A percentile compares a stretch with the other conserved stretches of the same genome.
Conservation (phyloP, 2,329 filamentous ascomycete genomes). For the Rugonectria rugulosa region DNA sequence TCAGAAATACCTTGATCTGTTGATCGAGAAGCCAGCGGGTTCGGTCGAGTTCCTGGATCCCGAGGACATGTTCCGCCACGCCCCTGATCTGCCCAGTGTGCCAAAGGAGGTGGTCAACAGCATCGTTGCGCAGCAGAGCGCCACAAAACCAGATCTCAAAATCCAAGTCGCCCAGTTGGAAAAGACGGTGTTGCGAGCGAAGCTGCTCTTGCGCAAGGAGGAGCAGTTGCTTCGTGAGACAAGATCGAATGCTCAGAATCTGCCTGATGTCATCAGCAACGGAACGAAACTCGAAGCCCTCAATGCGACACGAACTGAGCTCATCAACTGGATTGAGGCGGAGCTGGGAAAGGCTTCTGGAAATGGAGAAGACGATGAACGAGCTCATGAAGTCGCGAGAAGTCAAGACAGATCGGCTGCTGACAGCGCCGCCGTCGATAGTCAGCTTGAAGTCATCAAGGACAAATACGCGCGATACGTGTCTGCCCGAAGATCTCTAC, state of each 20-base stretch:
- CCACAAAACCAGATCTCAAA: conserved; percentile 52
- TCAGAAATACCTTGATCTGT: conserved; percentile 57
- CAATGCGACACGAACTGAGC: conserved; percentile 62
- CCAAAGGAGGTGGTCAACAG: conserved; percentile 60
- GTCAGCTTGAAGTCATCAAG: conserved; percentile 56
- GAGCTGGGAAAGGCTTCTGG: conserved; percentile 63
- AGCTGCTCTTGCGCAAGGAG: conserved; percentile 63
- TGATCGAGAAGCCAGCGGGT: conserved; percentile 61
- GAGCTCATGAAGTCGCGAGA: conserved; percentile 32
- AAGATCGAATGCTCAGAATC: conserved; percentile 47
- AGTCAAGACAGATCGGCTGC: conserved; percentile 28
- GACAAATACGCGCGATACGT: conserved; percentile 63
- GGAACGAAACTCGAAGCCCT: conserved; percentile 60
- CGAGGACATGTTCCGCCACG: conserved; percentile 55
- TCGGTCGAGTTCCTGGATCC: conserved; percentile 58
- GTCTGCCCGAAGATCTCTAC: conserved; percentile 55
- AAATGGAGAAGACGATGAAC: conserved; percentile 42
- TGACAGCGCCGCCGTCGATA: conserved; percentile 44
- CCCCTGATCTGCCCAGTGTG: conserved; percentile 55
- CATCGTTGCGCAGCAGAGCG: conserved; percentile 52
- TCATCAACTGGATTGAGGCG: conserved; percentile 71
- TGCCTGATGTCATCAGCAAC: conserved; percentile 47
- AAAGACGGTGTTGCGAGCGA: conserved; percentile 65
- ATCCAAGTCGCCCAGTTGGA: conserved; percentile 61
- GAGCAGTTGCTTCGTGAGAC: conserved; percentile 61